phyloP scores from a whole-genome alignment of 257 asterid species.

The Solanum bukasovii region DNA sequence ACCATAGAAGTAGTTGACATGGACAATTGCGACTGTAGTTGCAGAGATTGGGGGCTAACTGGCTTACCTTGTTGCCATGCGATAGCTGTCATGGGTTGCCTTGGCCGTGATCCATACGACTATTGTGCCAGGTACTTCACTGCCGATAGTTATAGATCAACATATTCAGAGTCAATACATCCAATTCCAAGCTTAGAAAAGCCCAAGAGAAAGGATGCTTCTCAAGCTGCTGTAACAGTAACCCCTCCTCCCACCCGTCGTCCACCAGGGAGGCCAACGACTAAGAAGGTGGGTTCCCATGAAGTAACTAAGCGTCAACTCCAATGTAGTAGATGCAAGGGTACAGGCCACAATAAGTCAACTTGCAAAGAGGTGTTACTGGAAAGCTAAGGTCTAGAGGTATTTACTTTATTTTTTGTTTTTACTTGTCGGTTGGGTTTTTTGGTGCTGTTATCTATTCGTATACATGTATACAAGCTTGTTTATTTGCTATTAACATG shows the following conservation, averaged over 20 bases:
- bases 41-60: slow-evolving; percentile 65
- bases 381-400: slow-evolving; percentile 32
- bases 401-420: neutral
- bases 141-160: slow-evolving; percentile 45
- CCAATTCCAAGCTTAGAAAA: slow-evolving; percentile 49
- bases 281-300: slow-evolving; percentile 54
- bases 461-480: neutral
- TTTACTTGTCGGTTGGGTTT: neutral
- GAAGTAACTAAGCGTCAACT: slow-evolving; percentile 65
- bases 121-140: slow-evolving; percentile 76
- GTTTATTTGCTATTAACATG: neutral
- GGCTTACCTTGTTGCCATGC: slow-evolving; percentile 96
- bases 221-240: slow-evolving; percentile 48
- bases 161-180: slow-evolving; percentile 62
- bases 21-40: slow-evolving; percentile 55
- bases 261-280: slow-evolving; percentile 89
- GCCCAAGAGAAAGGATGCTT: slow-evolving; percentile 23
- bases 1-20: slow-evolving; percentile 59
- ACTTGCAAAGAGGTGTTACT: slow-evolving; percentile 70
- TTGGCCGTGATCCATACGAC: slow-evolving; percentile 41
- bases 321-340: slow-evolving; percentile 93
- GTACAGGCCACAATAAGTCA: slow-evolving; percentile 89
- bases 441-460: neutral
- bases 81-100: slow-evolving; percentile 42
- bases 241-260: slow-evolving; percentile 89